These are phyloP conservation scores for Jamesozyma rosinii DNA, from an alignment of 805 yeast species.

Conservation along the genomic window DNA sequence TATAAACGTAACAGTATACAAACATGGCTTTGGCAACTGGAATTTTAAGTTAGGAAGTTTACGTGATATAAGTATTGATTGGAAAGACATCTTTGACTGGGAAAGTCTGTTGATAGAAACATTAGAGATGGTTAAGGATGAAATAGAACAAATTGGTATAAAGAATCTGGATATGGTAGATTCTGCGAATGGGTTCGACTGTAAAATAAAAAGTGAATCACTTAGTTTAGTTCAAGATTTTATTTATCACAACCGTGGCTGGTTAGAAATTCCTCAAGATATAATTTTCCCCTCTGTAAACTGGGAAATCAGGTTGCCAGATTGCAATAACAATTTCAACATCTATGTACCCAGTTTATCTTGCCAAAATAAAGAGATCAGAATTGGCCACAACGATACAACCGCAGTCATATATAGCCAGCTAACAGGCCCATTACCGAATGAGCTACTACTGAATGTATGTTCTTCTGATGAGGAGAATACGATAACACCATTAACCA, in stretches of 20 bases:
- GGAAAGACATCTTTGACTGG: constrained; percentile 20
- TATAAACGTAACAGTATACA: constrained; percentile 16
- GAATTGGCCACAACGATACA: constrained; percentile 1
- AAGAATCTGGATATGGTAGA: constrained; percentile 20
- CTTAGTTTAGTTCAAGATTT: background rate
- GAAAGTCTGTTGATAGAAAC: background rate
- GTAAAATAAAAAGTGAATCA: constrained; percentile 7
- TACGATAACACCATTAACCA: constrained; percentile 26
- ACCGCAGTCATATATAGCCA: constrained; percentile 5
- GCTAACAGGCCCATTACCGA: constrained; percentile 23
- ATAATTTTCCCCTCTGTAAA: constrained; percentile 28
- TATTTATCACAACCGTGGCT: constrained; percentile 7
- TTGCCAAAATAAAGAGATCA: constrained; percentile 10
- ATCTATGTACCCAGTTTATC: constrained; percentile 25
- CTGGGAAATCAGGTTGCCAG: constrained; percentile 33
- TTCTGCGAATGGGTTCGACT: constrained; percentile 17
- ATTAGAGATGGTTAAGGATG: constrained; percentile 3
- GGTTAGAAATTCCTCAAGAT: constrained; percentile 12
- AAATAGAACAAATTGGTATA: constrained; percentile 16
- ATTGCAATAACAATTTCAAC: constrained; percentile 28
- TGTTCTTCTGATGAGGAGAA: constrained; percentile 28
- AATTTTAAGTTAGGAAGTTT: constrained; percentile 13
- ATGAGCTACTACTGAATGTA: constrained; percentile 18
- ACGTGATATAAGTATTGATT: constrained; percentile 12
- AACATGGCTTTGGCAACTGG: constrained; percentile 5